Evolutionary conservation across 2,329 filamentous ascomycete species (phyloP), one percentile per base, ranked within the genome.

Genomic region (Sclerotinia glacialis): DNA sequence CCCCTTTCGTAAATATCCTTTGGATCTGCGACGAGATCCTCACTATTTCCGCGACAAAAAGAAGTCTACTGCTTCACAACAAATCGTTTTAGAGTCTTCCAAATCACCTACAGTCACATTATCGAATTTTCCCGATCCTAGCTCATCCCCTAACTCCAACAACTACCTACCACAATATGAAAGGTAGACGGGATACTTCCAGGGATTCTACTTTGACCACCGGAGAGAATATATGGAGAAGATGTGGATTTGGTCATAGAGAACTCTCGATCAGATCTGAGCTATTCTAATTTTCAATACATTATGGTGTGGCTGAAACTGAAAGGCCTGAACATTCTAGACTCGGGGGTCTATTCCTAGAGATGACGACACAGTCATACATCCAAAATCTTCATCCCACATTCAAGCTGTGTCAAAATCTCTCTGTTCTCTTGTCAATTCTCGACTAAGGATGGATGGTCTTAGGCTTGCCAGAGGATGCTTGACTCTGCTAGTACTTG

Each of bases 221-320:
- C 0, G 85, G 85, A 1, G 77, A 79, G 80, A 53, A 81, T 84
- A 60, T 88, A 86, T 70, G 86, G 83, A n/a, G 87, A 89, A 73
- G 86, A 88, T 72, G 85, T 89, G 1, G 89, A 89, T 68, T 70
- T 75, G 42, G 66, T 60, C 3, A 34, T 26, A 26, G 26, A n/a
- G 11, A 44, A 46, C 9, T 47, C 56, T 42, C n/a, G 16, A 26
- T 26, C 69, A 23, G 69, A 70, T 68, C 62, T 70, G 23, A 69
- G 65, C 50, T 67, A 66, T 0, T 67, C 63, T 40, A 71, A 44
- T 70, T 69, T 60, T 56, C 65, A 6, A 56, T 69, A 5, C 70
- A 70, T 59, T 52, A 50, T 31, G n/a, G 9, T 31, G 53, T 59
- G 53, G 63, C 53, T 59, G 63, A 65, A 26, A 58, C 18, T 55